Evolutionary conservation across 1,284 basidiomycete genomes (phyloP).

Genomic region (Mycosarcoma maydis): DNA sequence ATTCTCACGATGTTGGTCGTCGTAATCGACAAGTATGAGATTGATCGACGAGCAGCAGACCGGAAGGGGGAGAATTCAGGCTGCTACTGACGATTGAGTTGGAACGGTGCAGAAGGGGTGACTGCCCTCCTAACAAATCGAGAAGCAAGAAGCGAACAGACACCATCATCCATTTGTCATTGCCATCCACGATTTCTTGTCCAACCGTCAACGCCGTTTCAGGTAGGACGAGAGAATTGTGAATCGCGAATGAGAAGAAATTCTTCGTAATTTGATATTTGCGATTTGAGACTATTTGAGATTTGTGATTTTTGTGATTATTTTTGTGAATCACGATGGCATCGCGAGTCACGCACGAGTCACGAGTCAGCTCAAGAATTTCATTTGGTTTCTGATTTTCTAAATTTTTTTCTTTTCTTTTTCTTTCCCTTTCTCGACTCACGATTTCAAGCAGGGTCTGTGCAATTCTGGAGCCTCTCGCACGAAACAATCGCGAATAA

Average conservation of each 20-base stretch:
- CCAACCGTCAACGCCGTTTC: too few relatives aligned
- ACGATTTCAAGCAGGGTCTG: conserved; percentile 19
- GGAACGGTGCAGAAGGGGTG: conserved; percentile 43
- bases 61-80: conserved; percentile 8
- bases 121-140: conserved; percentile 46
- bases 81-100: conserved; percentile 41
- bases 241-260: too few relatives aligned
- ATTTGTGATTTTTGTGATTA: too few relatives aligned
- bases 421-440: conserved; percentile 4
- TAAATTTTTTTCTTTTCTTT: conserved; percentile 4
- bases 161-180: conserved; percentile 13
- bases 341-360: too few relatives aligned
- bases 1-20: conserved; percentile 35
- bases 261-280: too few relatives aligned
- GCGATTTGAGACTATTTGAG: too few relatives aligned
- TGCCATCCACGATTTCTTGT: neutral
- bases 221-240: too few relatives aligned
- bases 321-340: too few relatives aligned
- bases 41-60: conserved; percentile 7
- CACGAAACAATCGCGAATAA: conserved; percentile 17
- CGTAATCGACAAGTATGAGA: too few relatives aligned
- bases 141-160: conserved; percentile 32
- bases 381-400: too few relatives aligned
- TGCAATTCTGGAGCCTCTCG: conserved; percentile 11
- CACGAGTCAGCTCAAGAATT: conserved; percentile 14